Conservation (phyloP, 345 rosid species). For the Populus euphratica region DNA sequence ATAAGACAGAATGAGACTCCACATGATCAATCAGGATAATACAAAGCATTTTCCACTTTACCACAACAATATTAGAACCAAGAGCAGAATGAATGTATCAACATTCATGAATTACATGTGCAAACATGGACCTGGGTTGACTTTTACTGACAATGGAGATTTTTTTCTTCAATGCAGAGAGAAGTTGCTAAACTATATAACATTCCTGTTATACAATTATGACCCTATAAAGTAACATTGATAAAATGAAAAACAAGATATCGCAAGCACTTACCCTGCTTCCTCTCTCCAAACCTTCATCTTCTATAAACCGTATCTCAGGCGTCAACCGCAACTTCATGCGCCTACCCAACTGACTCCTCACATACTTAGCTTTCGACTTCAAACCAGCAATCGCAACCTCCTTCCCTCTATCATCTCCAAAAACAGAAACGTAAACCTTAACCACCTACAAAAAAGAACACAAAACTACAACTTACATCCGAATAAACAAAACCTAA, state of each 20-base stretch:
- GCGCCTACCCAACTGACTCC: slow-evolving; percentile 72
- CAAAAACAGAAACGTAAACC: slow-evolving; percentile 90
- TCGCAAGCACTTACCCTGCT: slow-evolving; percentile 62
- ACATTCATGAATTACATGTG: not conserved
- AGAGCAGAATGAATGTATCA: not conserved
- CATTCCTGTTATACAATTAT: no score
- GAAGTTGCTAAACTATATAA: no score
- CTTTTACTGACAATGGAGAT: not conserved
- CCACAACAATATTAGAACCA: not conserved
- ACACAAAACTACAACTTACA: not conserved
- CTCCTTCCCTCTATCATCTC: slow-evolving; percentile 92
- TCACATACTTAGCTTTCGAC: slow-evolving; percentile 74
- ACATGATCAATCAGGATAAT: no score
- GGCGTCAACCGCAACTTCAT: slow-evolving; percentile 91
- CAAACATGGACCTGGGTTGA: not conserved
- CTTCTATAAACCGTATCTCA: slow-evolving; percentile 81
- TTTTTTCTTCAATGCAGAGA: not conserved
- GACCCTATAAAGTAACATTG: not conserved
- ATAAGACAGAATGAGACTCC: not conserved
- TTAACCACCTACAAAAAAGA: slow-evolving; percentile 65
- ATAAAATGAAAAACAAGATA: not conserved
- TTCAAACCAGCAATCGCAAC: slow-evolving; percentile 82
- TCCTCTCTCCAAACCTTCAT: slow-evolving; percentile 85
- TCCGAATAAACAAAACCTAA: no score
- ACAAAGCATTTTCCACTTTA: not conserved